phyloP scores from a whole-genome alignment of 2,329 filamentous ascomycete genomes.

The Paracoccidioides lutzii region DNA sequence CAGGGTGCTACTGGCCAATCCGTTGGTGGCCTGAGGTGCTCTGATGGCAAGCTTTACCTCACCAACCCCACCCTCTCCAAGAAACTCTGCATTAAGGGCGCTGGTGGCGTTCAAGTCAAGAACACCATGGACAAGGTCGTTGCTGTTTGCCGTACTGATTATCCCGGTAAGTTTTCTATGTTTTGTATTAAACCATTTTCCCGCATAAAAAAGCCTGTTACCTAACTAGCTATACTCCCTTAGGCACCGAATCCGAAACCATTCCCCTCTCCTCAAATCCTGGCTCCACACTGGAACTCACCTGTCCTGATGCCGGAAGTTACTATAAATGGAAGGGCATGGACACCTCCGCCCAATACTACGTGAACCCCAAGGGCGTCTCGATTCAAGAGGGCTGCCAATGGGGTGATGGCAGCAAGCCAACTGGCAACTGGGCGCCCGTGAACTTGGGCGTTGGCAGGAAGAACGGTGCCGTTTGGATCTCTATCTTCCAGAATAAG shows the following conservation, averaged over 20 bases:
- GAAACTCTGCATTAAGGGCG: constrained; percentile 63
- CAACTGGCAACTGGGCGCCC: constrained; percentile 72
- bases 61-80: constrained; percentile 53
- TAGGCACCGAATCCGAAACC: constrained; percentile 68
- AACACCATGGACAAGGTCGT: constrained; percentile 59
- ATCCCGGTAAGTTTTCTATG: constrained; percentile 52
- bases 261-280: constrained; percentile 56
- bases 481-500: constrained; percentile 73
- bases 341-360: constrained; percentile 84
- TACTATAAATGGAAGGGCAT: constrained; percentile 71
- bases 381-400: constrained; percentile 55
- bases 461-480: constrained; percentile 55
- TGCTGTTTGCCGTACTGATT: constrained; percentile 85
- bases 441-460: constrained; percentile 72
- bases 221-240: not conserved
- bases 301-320: constrained; percentile 56
- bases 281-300: constrained; percentile 50
- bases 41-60: constrained; percentile 57
- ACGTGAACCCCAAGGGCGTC: constrained; percentile 75
- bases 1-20: constrained; percentile 76
- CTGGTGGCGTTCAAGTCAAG: constrained; percentile 55
- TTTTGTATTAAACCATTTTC: not conserved
- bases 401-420: constrained; percentile 53
- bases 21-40: constrained; percentile 73
- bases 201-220: not conserved